A percentile compares a stretch with the other conserved stretches of the same genome.
Conservation (phyloP, 2,329 filamentous ascomycete genomes). For the Acrodontium crateriforme region DNA sequence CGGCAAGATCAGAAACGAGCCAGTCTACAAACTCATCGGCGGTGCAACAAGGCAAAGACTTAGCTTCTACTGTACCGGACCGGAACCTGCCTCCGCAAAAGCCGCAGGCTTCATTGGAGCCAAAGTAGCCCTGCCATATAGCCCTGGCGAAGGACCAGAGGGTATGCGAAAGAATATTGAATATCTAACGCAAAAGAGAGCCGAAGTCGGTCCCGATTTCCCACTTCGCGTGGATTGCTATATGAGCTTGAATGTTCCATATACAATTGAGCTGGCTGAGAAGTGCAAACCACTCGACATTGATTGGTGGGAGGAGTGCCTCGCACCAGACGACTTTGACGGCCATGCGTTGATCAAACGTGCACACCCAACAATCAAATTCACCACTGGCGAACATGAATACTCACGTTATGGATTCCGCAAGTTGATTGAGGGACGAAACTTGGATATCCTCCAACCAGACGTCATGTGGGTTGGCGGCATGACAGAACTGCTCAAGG, state of each 20-base stretch:
- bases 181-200: slow-evolving; percentile 72
- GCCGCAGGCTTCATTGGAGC: slow-evolving; percentile 80
- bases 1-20: slow-evolving; percentile 82
- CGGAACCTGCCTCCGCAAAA: slow-evolving; percentile 66
- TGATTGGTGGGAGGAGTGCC: slow-evolving; percentile 95
- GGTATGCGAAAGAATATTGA: slow-evolving; percentile 82
- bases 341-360: slow-evolving; percentile 82
- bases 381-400: slow-evolving; percentile 92
- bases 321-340: slow-evolving; percentile 83
- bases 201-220: slow-evolving; percentile 76
- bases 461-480: slow-evolving; percentile 98
- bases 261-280: slow-evolving; percentile 83
- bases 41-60: slow-evolving; percentile 73
- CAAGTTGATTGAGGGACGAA: slow-evolving; percentile 80
- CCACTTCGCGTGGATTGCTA: slow-evolving; percentile 94
- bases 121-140: slow-evolving; percentile 82
- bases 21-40: slow-evolving; percentile 87
- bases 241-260: slow-evolving; percentile 86
- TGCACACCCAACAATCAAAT: slow-evolving; percentile 79
- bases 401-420: slow-evolving; percentile 91
- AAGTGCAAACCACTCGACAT: slow-evolving; percentile 72
- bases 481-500: slow-evolving; percentile 79
- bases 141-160: slow-evolving; percentile 70
- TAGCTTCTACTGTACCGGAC: slow-evolving; percentile 90
- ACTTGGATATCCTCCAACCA: slow-evolving; percentile 86